A percentile compares a stretch with the other conserved stretches of the same genome.
phyloP scores from a whole-genome alignment of 2,329 filamentous ascomycete species.

The Cladophialophora carrionii region DNA sequence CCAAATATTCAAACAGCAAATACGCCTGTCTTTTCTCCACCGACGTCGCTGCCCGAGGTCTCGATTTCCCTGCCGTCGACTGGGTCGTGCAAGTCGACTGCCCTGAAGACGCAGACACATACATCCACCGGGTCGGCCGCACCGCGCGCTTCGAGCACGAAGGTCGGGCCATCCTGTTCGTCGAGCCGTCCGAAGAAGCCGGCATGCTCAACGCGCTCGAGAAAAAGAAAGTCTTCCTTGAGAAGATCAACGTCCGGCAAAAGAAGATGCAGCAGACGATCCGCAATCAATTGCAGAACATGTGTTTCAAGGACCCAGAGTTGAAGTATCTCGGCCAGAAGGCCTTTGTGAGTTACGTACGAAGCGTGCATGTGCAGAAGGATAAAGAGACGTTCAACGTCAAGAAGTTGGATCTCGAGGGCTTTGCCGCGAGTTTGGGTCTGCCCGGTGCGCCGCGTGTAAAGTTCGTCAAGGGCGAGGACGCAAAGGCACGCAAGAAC shows the following conservation, averaged over 20 bases:
- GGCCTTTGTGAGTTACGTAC: conserved; percentile 87
- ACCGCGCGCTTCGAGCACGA: conserved; percentile 91
- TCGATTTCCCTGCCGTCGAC: conserved; percentile 95
- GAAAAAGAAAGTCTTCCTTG: conserved; percentile 85
- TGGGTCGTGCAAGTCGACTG: conserved; percentile 99
- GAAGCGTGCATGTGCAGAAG: conserved; percentile 82
- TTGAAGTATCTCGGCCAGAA: conserved; percentile 96
- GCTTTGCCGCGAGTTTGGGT: conserved; percentile 80
- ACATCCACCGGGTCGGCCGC: conserved; percentile 92
- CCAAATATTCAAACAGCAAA: conserved; percentile 77
- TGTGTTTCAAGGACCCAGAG: conserved; percentile 94
- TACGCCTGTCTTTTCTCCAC: conserved; percentile 90
- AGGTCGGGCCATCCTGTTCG: conserved; percentile 84
- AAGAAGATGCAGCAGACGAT: conserved; percentile 84
- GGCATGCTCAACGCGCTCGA: conserved; percentile 87
- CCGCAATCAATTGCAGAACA: conserved; percentile 81
- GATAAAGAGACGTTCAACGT: conserved; percentile 92
- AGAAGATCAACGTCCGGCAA: conserved; percentile 80
- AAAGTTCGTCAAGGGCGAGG: conserved; percentile 87
- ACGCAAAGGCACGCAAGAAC: conserved; percentile 85
- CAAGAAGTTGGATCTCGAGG: conserved; percentile 79
- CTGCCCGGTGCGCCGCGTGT: conserved; percentile 90
- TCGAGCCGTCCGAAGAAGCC: conserved; percentile 88
- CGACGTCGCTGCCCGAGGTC: conserved; percentile 88
- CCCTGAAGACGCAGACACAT: conserved; percentile 94